Conservation (phyloP, 2,329 filamentous ascomycete genomes). For the Coniochaeta sp. region DNA sequence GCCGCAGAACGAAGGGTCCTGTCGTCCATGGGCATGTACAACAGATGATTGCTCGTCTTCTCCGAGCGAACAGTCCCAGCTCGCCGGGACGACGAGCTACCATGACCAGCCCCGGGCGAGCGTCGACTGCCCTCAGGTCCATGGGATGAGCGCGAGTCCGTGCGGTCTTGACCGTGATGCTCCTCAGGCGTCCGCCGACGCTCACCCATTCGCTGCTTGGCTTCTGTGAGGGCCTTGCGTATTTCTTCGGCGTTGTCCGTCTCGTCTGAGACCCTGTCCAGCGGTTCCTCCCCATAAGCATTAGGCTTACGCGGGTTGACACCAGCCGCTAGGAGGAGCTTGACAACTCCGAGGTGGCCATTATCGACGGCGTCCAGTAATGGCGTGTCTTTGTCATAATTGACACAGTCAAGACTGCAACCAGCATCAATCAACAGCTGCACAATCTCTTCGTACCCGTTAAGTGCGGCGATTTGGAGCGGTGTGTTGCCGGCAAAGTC, state of each 20-base stretch:
- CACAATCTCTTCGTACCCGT: conserved; percentile 82
- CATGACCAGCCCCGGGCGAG: conserved; percentile 39
- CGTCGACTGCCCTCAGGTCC: conserved; percentile 51
- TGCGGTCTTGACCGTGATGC: conserved; percentile 38
- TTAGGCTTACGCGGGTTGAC: conserved; percentile 90
- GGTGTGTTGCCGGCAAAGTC: conserved; percentile 97
- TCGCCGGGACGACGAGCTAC: conserved; percentile 36
- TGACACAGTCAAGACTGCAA: conserved; percentile 73
- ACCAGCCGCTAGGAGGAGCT: conserved; percentile 73
- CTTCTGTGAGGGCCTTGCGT: conserved; percentile 57
- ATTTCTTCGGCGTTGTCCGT: conserved; percentile 76
- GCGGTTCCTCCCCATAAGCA: conserved; percentile 83
- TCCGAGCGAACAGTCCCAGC: conserved; percentile 50
- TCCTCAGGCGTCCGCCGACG: conserved; percentile 52
- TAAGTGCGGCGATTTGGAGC: conserved; percentile 83
- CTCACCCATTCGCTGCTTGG: conserved; percentile 47
- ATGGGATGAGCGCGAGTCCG: conserved; percentile 44
- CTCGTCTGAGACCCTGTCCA: conserved; percentile 73
- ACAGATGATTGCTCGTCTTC: conserved; percentile 56
- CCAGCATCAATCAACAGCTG: conserved; percentile 77
- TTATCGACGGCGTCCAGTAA: conserved; percentile 96
- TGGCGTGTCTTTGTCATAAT: conserved; percentile 84
- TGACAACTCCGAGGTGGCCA: conserved; percentile 82
- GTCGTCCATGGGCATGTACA: conserved; percentile 58
- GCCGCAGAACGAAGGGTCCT: conserved; percentile 55